Evolutionary conservation across 257 asterid species (phyloP).

Genomic region (Handroanthus guayacan): DNA sequence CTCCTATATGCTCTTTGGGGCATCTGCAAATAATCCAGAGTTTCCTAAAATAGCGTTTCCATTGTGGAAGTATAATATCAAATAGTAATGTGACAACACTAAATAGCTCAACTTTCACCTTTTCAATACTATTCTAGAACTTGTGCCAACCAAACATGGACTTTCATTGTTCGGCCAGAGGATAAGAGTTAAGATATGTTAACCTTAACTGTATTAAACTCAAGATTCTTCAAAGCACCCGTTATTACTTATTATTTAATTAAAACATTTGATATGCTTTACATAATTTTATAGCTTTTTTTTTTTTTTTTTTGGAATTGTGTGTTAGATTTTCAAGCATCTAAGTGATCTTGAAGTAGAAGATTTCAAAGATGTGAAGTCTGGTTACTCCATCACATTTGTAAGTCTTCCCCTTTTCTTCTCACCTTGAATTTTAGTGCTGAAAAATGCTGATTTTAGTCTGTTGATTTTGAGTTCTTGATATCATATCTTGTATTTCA

Average conservation of each 20-base stretch:
- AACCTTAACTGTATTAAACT: too few species aligned
- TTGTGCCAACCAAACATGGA: background rate
- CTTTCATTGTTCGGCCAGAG: too few species aligned
- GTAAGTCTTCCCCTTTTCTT: slow-evolving; percentile 56
- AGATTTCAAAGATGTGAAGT: slow-evolving; percentile 89
- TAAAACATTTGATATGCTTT: background rate
- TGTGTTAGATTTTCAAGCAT: slow-evolving; percentile 77
- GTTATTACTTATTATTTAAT: too few species aligned
- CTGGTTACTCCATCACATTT: slow-evolving; percentile 84
- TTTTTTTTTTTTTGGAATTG: slow-evolving; percentile 6
- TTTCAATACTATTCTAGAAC: background rate
- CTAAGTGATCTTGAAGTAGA: slow-evolving; percentile 86
- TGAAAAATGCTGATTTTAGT: slow-evolving; percentile 4
- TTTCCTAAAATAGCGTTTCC: background rate
- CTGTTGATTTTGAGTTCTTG: slow-evolving; percentile 22
- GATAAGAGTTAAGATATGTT: too few species aligned
- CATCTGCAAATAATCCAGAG: background rate
- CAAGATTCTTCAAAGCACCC: too few species aligned
- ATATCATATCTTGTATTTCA: slow-evolving; percentile 20
- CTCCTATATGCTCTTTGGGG: slow-evolving; percentile 4
- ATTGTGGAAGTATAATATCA: background rate
- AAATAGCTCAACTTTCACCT: background rate
- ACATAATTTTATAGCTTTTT: slow-evolving; percentile 2
- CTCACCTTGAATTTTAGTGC: background rate
- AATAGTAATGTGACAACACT: background rate